Conservation (phyloP, 805 yeast genomes). For the Hanseniaspora hatyaiensis region DNA sequence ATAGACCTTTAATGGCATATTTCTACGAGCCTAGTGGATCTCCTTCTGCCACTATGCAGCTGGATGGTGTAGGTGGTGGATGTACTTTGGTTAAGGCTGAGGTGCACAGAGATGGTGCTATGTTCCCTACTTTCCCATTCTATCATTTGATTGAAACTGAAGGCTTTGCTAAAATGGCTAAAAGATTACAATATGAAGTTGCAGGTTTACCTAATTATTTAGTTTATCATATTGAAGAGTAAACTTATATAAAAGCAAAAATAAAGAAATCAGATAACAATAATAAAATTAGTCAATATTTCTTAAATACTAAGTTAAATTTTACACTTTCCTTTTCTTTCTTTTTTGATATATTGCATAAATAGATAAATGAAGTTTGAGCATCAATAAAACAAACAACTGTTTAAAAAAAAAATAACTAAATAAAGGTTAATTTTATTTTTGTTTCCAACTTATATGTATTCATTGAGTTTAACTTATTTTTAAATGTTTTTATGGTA, state of each 20-base stretch:
- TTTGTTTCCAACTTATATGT: too few species aligned
- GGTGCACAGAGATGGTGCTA: slow-evolving; percentile 97
- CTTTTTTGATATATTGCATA: not conserved
- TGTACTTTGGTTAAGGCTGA: slow-evolving; percentile 92
- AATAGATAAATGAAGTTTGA: too few species aligned
- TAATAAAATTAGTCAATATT: too few species aligned
- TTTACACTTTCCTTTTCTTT: not conserved
- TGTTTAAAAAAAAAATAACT: too few species aligned
- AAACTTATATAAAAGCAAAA: slow-evolving; percentile 15
- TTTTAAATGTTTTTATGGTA: slow-evolving; percentile 9
- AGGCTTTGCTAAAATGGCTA: slow-evolving; percentile 98
- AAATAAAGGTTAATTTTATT: too few species aligned
- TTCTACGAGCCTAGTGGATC: slow-evolving; percentile 60
- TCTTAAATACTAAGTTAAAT: not conserved
- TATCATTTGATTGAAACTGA: slow-evolving; percentile 94
- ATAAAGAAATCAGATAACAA: too few species aligned
- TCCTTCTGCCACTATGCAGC: slow-evolving; percentile 53
- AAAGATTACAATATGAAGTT: slow-evolving; percentile 80
- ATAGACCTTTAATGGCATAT: slow-evolving; percentile 88
- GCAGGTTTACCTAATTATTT: slow-evolving; percentile 89
- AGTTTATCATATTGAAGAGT: slow-evolving; percentile 84
- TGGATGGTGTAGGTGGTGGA: slow-evolving; percentile 98
- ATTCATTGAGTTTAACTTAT: not conserved
- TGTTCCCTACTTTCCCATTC: slow-evolving; percentile 98
- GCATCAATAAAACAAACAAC: too few species aligned